Conservation (phyloP, 306 rosid species). For the Inga leiocalycina region DNA sequence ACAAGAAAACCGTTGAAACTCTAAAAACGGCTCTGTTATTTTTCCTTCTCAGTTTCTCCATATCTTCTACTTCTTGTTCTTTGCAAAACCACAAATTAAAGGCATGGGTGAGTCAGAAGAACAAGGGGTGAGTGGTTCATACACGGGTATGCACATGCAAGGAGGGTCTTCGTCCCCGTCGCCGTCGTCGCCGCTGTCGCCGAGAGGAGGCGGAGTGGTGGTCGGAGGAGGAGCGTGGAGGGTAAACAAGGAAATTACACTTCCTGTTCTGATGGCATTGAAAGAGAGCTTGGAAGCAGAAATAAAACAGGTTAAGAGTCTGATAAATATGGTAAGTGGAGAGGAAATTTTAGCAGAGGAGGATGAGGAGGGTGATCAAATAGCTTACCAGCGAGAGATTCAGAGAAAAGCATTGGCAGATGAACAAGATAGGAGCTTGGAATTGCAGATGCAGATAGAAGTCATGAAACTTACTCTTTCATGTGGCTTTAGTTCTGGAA, state of each 20-base stretch:
- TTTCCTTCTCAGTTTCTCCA: constrained; percentile 8
- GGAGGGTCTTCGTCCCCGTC: not conserved
- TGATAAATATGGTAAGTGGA: constrained; percentile 36
- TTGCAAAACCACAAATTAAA: not conserved
- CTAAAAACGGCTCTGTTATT: constrained; percentile 19
- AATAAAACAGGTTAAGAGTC: constrained; percentile 32
- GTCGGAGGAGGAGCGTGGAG: not conserved
- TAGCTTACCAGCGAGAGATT: constrained; percentile 22
- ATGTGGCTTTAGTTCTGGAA: not conserved
- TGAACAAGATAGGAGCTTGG: constrained; percentile 36
- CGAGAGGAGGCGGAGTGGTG: not conserved
- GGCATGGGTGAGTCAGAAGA: constrained; percentile 26
- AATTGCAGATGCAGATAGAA: constrained; percentile 40
- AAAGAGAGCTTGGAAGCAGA: constrained; percentile 50
- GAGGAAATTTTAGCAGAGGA: constrained; percentile 25
- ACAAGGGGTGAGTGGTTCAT: not conserved
- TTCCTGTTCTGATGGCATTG: constrained; percentile 34
- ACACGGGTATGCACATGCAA: not conserved
- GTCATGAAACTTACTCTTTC: constrained; percentile 31
- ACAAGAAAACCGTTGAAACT: constrained; percentile 49
- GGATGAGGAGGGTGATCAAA: not conserved
- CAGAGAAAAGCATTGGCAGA: constrained; percentile 33
- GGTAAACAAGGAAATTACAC: constrained; percentile 27
- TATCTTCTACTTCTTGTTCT: not conserved
- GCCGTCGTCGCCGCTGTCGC: not conserved